phyloP scores from a whole-genome alignment of 208 protist species.

The Porcisia hertigi region DNA sequence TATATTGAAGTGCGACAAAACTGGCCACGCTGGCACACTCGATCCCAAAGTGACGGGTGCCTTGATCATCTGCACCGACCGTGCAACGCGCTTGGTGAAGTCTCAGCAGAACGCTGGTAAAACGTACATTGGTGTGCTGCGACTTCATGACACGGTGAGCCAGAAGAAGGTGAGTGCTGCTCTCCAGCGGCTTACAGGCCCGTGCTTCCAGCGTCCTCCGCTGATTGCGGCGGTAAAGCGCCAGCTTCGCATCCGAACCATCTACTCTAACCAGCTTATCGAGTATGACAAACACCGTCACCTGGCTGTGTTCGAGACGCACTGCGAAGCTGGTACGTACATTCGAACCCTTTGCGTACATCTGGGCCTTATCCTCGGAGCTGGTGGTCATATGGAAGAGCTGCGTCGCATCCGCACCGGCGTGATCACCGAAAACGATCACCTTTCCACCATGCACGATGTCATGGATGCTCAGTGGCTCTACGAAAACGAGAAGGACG shows the following conservation, averaged over 20 bases:
- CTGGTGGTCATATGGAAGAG: constrained; percentile 99
- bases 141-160: constrained; percentile 95
- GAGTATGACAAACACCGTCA: constrained; percentile 98
- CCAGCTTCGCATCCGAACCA: constrained; percentile 98
- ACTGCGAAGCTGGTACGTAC: constrained; percentile 99
- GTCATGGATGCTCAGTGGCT: constrained; percentile 99
- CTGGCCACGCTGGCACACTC: constrained; percentile 99
- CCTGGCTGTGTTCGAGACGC: constrained; percentile 98
- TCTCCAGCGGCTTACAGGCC: constrained; percentile 97
- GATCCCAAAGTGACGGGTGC: constrained; percentile 99
- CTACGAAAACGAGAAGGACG: constrained; percentile 97
- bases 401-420: constrained; percentile 98
- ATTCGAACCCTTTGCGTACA: constrained; percentile 99
- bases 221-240: constrained; percentile 98
- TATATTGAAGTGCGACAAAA: constrained; percentile 99
- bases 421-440: constrained; percentile 92
- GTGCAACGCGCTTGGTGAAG: constrained; percentile 99
- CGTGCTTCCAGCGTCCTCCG: constrained; percentile 99
- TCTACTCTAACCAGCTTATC: constrained; percentile 98
- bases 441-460: constrained; percentile 99
- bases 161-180: constrained; percentile 88
- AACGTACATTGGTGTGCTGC: constrained; percentile 98
- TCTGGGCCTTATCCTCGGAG: constrained; percentile 98
- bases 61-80: constrained; percentile 99
- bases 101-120: constrained; percentile 99